Conservation (phyloP, 2,329 filamentous ascomycete species). For the Talaromyces sp. region DNA sequence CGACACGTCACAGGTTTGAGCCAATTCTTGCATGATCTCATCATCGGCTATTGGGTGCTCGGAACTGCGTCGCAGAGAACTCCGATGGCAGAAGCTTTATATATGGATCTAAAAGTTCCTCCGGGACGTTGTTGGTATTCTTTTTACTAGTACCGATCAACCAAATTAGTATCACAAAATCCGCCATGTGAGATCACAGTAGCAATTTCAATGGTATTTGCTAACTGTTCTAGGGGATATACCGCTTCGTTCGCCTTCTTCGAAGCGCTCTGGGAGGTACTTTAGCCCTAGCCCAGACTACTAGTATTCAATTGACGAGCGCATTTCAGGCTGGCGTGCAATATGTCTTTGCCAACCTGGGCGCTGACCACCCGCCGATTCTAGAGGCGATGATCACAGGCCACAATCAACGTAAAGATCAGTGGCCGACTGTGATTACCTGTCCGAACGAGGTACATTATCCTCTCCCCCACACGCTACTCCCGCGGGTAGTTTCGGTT, state of each 20-base stretch:
- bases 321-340: constrained; percentile 43
- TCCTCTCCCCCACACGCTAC: background rate
- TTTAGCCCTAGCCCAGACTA: constrained; percentile 27
- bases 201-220: background rate
- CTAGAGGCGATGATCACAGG: constrained; percentile 77
- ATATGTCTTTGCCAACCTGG: constrained; percentile 51
- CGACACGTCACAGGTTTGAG: background rate
- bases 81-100: background rate
- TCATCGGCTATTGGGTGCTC: background rate
- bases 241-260: constrained; percentile 80
- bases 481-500: constrained; percentile 6
- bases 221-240: constrained; percentile 39
- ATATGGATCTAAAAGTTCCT: background rate
- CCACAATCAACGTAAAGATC: constrained; percentile 59
- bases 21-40: background rate
- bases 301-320: constrained; percentile 2
- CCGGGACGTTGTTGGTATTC: background rate
- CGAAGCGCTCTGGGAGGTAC: constrained; percentile 71
- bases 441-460: constrained; percentile 68
- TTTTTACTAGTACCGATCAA: background rate
- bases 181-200: background rate
- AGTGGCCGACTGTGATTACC: constrained; percentile 70
- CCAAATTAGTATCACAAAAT: background rate
- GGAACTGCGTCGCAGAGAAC: background rate
- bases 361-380: constrained; percentile 65